These are phyloP conservation scores for Plenodomus lindquistii DNA, from an alignment of 2,329 filamentous ascomycete genomes.

Conservation along the genomic window DNA sequence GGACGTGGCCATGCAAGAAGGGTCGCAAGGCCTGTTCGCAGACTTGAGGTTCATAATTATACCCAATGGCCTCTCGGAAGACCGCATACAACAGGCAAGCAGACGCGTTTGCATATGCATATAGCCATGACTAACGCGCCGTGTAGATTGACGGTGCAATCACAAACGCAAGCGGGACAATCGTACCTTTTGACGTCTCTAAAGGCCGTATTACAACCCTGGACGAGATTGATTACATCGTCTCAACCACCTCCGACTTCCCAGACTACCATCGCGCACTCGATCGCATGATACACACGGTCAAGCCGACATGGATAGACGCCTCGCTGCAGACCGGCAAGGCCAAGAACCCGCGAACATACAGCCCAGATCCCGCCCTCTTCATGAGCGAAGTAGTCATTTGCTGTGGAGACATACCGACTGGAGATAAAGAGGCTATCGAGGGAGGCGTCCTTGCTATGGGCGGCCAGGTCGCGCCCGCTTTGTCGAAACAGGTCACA, in stretches of 20 bases:
- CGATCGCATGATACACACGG: conserved; percentile 79
- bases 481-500: conserved; percentile 74
- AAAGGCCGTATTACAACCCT: conserved; percentile 48
- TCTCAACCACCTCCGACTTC: conserved; percentile 85
- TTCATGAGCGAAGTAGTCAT: conserved; percentile 87
- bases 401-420: conserved; percentile 80
- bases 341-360: conserved; percentile 77
- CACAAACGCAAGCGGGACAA: conserved; percentile 54
- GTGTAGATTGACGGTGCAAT: conserved; percentile 53
- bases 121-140: conserved; percentile 19
- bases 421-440: conserved; percentile 88
- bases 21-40: conserved; percentile 42
- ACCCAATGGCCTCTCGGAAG: conserved; percentile 43
- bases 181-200: conserved; percentile 45
- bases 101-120: conserved; percentile 18
- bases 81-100: conserved; percentile 32
- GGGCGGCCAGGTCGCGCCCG: conserved; percentile 78
- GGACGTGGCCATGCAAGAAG: conserved; percentile 37
- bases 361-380: conserved; percentile 86
- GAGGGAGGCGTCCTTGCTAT: conserved; percentile 86
- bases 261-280: conserved; percentile 78
- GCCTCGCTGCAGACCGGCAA: conserved; percentile 70
- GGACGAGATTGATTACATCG: conserved; percentile 63
- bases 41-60: conserved; percentile 49
- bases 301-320: conserved; percentile 80